Evolutionary conservation across 768 basidiomycete species (phyloP).

Genomic region (Zangia roseola): DNA sequence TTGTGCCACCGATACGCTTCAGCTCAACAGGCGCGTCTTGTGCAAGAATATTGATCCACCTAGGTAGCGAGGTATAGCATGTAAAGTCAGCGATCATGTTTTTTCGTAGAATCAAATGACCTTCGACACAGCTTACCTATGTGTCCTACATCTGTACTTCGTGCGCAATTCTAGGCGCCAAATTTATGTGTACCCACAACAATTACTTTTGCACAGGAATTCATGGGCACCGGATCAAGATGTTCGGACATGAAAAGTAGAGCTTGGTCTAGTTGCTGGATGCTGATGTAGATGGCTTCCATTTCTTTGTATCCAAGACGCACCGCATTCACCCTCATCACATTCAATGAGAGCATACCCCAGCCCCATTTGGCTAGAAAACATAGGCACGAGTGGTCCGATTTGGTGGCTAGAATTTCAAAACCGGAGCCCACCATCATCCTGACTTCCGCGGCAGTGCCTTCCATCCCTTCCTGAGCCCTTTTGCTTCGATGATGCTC

Average conservation of each 20-base stretch:
- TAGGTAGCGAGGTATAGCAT: not conserved
- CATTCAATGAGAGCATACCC: not conserved
- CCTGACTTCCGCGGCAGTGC: constrained; percentile 28
- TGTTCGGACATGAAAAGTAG: not conserved
- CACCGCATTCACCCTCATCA: constrained; percentile 9
- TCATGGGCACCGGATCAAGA: not conserved
- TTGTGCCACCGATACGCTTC: not conserved
- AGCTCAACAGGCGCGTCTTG: not conserved
- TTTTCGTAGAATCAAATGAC: too few relatives aligned
- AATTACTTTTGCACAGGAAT: constrained; percentile 14
- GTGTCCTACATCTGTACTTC: not conserved
- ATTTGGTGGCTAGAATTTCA: constrained; percentile 4
- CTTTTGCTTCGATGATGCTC: constrained; percentile 61
- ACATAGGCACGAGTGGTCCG: constrained; percentile 1
- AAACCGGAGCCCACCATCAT: constrained; percentile 11
- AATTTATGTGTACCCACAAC: constrained; percentile 3
- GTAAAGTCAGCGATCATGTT: not conserved
- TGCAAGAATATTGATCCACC: not conserved
- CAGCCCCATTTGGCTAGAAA: not conserved
- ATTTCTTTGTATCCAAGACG: constrained; percentile 10
- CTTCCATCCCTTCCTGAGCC: constrained; percentile 55
- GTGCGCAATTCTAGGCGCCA: not conserved
- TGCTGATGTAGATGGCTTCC: constrained; percentile 14
- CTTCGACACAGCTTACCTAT: too few relatives aligned
- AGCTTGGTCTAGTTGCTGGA: not conserved